Percentiles rank a stretch among this genome's conserved stretches.
Conservation (phyloP, 1,284 basidiomycete genomes). For the Puccinia triticina region DNA sequence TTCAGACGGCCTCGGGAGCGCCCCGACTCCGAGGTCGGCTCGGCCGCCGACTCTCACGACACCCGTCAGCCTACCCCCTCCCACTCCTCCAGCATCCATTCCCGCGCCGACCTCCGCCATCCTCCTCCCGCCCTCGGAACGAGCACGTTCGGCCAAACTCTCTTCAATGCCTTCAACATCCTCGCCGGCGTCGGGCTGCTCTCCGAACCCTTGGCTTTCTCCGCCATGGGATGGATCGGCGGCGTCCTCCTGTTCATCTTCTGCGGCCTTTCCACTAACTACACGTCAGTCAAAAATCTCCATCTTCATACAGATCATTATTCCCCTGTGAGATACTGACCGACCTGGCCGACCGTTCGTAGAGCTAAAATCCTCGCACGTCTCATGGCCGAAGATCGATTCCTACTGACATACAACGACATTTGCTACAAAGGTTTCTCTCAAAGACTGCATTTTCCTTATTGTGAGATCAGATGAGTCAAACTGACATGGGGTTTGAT, state of each 20-base stretch:
- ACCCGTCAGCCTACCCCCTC: not conserved
- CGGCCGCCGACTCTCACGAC: not conserved
- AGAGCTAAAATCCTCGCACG: constrained; percentile 48
- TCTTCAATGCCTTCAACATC: constrained; percentile 45
- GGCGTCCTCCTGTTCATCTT: constrained; percentile 43
- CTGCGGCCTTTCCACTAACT: constrained; percentile 40
- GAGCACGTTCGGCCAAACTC: constrained; percentile 44
- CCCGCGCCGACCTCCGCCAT: not conserved
- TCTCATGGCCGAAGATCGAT: constrained; percentile 43
- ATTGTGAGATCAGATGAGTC: not conserved
- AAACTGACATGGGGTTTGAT: not conserved
- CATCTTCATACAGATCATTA: no score
- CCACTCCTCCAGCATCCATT: not conserved
- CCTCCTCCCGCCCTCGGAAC: constrained; percentile 9
- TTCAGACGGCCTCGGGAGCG: constrained; percentile 23
- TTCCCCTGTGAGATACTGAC: not conserved
- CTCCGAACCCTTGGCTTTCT: constrained; percentile 50
- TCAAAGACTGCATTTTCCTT: not conserved
- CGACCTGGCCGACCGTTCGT: not conserved
- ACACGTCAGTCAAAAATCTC: constrained; percentile 27
- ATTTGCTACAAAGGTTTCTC: constrained; percentile 47
- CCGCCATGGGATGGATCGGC: constrained; percentile 35
- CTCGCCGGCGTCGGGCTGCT: constrained; percentile 38
- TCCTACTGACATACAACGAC: constrained; percentile 43
- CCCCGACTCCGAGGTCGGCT: not conserved